These are phyloP conservation scores for Moesziomyces sp. DNA, from an alignment of 1,284 basidiomycete genomes.

Conservation along the genomic window DNA sequence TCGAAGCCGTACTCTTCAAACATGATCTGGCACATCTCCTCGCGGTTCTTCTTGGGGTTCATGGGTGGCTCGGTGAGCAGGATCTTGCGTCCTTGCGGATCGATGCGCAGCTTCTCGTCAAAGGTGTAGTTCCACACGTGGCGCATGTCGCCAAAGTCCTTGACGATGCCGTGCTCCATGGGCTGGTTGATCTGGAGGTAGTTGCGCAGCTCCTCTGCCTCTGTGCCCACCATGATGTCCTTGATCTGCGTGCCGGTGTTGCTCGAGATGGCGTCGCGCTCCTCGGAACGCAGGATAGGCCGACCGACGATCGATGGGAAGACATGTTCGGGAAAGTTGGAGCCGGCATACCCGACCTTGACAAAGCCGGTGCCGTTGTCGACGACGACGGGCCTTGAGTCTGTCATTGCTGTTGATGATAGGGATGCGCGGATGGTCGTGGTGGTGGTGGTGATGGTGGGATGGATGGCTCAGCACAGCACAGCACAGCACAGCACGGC, in stretches of 20 bases:
- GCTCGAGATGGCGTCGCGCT: slow-evolving; percentile 78
- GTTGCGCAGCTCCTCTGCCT: slow-evolving; percentile 91
- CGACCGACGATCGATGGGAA: slow-evolving; percentile 97
- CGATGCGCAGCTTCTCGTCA: slow-evolving; percentile 89
- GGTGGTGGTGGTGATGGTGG: slow-evolving; percentile 1
- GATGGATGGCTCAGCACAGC: slow-evolving; percentile 1
- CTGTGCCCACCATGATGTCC: slow-evolving; percentile 97
- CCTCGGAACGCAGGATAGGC: slow-evolving; percentile 96
- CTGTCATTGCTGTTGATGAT: slow-evolving; percentile 52
- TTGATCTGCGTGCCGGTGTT: slow-evolving; percentile 70
- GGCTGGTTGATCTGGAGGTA: slow-evolving; percentile 97
- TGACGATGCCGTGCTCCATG: slow-evolving; percentile 98
- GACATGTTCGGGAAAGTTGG: slow-evolving; percentile 94
- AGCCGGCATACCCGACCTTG: slow-evolving; percentile 92
- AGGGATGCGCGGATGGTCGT: slow-evolving; percentile 2
- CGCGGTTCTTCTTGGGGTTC: slow-evolving; percentile 94
- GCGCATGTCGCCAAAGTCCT: slow-evolving; percentile 99
- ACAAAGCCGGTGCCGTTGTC: slow-evolving; percentile 95
- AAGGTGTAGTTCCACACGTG: slow-evolving; percentile 99
- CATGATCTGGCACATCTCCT: slow-evolving; percentile 97
- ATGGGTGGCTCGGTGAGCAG: slow-evolving; percentile 99
- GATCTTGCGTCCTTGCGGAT: slow-evolving; percentile 88
- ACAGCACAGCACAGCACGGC: slow-evolving; percentile 7
- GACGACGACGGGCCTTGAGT: slow-evolving; percentile 81
- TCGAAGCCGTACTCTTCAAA: slow-evolving; percentile 98